Evolutionary conservation across 805 yeast genomes (phyloP), one percentile per base, ranked within the genome.

Genomic region (Schwanniomyces yamadae): DNA sequence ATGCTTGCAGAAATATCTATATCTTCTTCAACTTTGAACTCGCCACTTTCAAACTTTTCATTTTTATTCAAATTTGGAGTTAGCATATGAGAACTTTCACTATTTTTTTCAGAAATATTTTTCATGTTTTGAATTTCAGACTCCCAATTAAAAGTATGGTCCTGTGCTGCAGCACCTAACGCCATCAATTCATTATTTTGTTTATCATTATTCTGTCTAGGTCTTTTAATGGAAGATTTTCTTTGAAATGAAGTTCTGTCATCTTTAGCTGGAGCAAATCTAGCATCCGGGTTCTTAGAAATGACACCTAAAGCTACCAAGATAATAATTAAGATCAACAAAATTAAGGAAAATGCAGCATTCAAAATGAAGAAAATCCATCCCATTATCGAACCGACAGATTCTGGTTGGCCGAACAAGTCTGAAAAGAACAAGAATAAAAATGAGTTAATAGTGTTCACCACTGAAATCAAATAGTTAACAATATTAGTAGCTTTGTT

Each of bases 161-260:
- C 87, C 52, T 78, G 82, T 4, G 95, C 95, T n/a, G 89, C 86
- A 11, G 68, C 55, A 41, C 95, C 95, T 42, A 87, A 70, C 3
- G 90, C 95, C 26, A 80, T 52, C 41, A 86, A 68, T 56, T 81
- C 87, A 16, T 68, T 66, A 12, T 58, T 66, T 12, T 29, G 31
- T 19, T 54, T 60, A 5, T 28, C 28, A n/a, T 23, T 10, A 28
- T 27, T 28, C 20, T 23, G 25, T 9, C 22, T 22, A 14, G 28
- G 20, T 19, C 15, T 37, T 54, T 60, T 63, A 22, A 63, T 34
- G 3, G 67, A 60, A 3, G 66, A 50, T 52, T 55, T 58, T 50
- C 70, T 61, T 54, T 84, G 93, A 79, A 90, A 90, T 7, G 96
- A 87, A 15, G 88, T 80, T 75, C 97, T 80, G 59, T 90, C 96